Conservation (phyloP, 148 eudicot species). For the Rhododendron williamsianum region DNA sequence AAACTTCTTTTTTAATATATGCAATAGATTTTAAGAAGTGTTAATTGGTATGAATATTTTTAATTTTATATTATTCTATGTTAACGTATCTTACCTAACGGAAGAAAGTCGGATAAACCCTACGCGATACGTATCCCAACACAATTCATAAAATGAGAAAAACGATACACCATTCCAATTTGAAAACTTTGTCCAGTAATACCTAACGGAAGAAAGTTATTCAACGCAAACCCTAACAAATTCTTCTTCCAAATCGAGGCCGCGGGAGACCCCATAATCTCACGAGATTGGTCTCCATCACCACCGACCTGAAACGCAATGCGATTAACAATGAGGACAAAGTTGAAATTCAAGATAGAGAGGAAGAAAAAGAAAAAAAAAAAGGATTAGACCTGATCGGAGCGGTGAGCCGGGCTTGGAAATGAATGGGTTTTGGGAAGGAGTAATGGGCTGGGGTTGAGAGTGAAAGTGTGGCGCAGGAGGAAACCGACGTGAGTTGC, state of each 20-base stretch:
- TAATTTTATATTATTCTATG: too few species aligned
- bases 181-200: not conserved
- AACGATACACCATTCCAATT: too few species aligned
- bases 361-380: too few species aligned
- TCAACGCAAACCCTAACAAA: slow-evolving; percentile 32
- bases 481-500: not conserved
- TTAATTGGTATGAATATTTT: too few species aligned
- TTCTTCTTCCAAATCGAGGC: slow-evolving; percentile 23
- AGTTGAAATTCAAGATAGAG: not conserved
- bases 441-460: not conserved
- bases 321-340: not conserved
- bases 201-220: slow-evolving; percentile 75
- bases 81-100: too few species aligned
- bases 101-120: too few species aligned
- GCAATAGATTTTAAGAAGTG: too few species aligned
- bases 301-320: slow-evolving; percentile 20
- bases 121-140: too few species aligned
- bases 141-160: too few species aligned
- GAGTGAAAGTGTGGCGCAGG: not conserved
- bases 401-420: slow-evolving; percentile 7
- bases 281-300: slow-evolving; percentile 12
- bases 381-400: slow-evolving; percentile 23
- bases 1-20: too few species aligned
- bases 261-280: slow-evolving; percentile 2
- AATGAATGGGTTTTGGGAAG: slow-evolving; percentile 12